Evolutionary conservation across 305 asterid genomes (phyloP).

Genomic region (Galium porrigens): DNA sequence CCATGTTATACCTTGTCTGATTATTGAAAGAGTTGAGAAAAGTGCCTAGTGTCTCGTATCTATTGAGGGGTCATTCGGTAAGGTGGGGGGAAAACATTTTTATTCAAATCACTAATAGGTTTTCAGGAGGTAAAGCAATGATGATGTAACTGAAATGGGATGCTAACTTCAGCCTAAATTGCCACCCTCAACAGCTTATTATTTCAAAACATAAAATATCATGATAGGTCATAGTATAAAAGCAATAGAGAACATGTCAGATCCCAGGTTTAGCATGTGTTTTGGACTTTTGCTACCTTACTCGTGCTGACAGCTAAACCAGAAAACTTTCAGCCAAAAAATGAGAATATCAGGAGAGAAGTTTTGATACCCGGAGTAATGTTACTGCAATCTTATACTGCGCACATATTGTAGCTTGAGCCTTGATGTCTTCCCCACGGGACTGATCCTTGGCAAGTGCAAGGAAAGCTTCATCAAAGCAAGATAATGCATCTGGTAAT

Average conservation of each 20-base stretch:
- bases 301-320: background rate
- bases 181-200: background rate
- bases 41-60: background rate
- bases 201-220: background rate
- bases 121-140: background rate
- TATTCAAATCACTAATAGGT: background rate
- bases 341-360: background rate
- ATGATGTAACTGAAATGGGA: background rate
- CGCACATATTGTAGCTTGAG: constrained; percentile 99
- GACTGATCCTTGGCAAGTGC: constrained; percentile 98
- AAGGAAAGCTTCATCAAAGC: constrained; percentile 92
- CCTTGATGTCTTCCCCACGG: constrained; percentile 94
- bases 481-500: constrained; percentile 94
- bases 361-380: constrained; percentile 63
- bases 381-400: constrained; percentile 96
- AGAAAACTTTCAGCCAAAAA: background rate
- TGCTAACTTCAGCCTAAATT: background rate
- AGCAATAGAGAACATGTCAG: background rate
- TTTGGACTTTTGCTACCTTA: background rate
- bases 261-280: background rate
- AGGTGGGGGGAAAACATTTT: too few relatives aligned
- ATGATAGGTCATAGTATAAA: background rate
- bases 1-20: background rate
- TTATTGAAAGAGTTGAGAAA: background rate
- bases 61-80: too few relatives aligned